Conservation (phyloP, 805 yeast species). For the Debaryomyces hansenii region DNA sequence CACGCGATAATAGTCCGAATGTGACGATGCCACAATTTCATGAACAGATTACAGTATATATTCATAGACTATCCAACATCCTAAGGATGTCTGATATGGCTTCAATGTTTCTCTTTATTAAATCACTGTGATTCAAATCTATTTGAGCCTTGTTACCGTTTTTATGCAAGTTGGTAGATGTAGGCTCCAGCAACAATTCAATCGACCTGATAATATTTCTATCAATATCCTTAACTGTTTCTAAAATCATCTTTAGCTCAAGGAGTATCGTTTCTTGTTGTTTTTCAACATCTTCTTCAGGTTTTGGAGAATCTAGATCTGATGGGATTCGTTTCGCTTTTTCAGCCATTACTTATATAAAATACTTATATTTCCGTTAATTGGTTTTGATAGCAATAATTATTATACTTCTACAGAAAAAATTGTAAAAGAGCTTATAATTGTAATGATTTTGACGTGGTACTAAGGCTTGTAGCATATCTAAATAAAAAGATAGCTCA, state of each 20-base stretch:
- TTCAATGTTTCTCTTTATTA: conserved; percentile 17
- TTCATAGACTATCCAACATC: conserved; percentile 4
- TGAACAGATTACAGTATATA: not conserved
- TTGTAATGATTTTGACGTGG: too few species aligned
- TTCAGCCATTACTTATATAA: too few species aligned
- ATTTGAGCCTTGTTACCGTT: not conserved
- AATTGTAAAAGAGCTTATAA: too few species aligned
- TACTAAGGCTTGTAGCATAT: too few species aligned
- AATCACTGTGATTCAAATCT: conserved; percentile 10
- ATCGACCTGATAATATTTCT: conserved; percentile 24
- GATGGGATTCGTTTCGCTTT: not conserved
- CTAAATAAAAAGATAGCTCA: not conserved
- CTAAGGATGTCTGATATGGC: conserved; percentile 16
- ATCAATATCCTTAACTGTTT: conserved; percentile 32
- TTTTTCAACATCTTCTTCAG: conserved; percentile 3
- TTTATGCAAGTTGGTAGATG: not conserved
- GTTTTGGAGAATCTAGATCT: not conserved
- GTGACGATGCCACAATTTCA: too few species aligned
- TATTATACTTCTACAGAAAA: too few species aligned
- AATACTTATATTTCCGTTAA: too few species aligned
- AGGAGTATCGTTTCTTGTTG: conserved; percentile 27
- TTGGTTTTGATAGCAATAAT: too few species aligned
- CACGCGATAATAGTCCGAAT: not conserved
- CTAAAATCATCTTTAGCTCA: conserved; percentile 34
- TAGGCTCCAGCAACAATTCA: conserved; percentile 15